Percentiles rank a stretch among this genome's conserved stretches.
These are phyloP conservation scores for Mortierella polycephala DNA, from an alignment of 371 early-diverging fungal genomes.

Conservation along the genomic window DNA sequence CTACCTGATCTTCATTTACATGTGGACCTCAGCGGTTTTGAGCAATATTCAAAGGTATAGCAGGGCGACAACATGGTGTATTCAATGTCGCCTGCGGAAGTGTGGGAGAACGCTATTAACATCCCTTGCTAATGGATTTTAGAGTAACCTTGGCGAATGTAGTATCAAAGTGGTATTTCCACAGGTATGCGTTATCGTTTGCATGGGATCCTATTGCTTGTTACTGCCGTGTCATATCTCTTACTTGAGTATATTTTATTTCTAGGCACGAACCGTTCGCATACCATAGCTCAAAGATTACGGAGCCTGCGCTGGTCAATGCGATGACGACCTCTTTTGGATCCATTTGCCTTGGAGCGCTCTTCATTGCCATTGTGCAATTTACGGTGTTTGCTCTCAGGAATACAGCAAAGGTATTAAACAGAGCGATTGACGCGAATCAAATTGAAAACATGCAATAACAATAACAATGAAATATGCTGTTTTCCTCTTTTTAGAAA, in stretches of 20 bases:
- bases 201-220: neutral
- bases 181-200: conserved; percentile 50
- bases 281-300: conserved; percentile 56
- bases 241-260: neutral
- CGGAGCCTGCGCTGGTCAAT: conserved; percentile 58
- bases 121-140: neutral
- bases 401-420: conserved; percentile 60
- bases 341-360: conserved; percentile 73
- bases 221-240: neutral
- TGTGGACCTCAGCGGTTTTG: conserved; percentile 80
- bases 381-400: conserved; percentile 60
- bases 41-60: conserved; percentile 74
- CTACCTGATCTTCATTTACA: conserved; percentile 74
- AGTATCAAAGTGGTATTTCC: conserved; percentile 84
- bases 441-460: neutral
- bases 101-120: no score
- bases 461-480: neutral
- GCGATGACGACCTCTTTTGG: conserved; percentile 77
- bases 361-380: conserved; percentile 74
- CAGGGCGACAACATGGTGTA: no score
- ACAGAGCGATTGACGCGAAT: neutral
- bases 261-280: conserved; percentile 60
- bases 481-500: conserved; percentile 13
- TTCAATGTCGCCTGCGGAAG: no score
- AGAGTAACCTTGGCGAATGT: conserved; percentile 75